A percentile compares a stretch with the other conserved stretches of the same genome.
phyloP scores from a whole-genome alignment of 139 green algal species.

The Mychonastes homosphaera region DNA sequence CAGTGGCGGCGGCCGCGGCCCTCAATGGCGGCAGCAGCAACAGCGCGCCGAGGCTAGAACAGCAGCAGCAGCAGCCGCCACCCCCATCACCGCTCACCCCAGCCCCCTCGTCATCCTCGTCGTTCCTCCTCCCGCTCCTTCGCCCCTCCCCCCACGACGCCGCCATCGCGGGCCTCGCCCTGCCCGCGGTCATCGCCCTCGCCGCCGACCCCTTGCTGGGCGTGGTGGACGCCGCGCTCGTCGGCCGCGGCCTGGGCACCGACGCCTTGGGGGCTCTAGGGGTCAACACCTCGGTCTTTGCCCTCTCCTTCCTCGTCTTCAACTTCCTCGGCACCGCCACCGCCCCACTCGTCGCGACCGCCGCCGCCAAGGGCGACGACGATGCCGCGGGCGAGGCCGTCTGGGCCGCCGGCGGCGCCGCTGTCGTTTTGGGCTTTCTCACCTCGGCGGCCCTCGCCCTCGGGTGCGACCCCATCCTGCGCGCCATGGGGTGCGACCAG shows the following conservation, averaged over 20 bases:
- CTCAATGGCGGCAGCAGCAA: not conserved
- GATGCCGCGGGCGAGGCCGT: slow-evolving; percentile 15
- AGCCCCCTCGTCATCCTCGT: not conserved
- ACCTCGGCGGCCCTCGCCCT: slow-evolving; percentile 20
- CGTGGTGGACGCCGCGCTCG: slow-evolving; percentile 52
- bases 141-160: slow-evolving; percentile 26
- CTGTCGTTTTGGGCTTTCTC: slow-evolving; percentile 28
- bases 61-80: slow-evolving; percentile 7
- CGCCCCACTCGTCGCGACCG: slow-evolving; percentile 53
- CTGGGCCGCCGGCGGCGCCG: slow-evolving; percentile 29
- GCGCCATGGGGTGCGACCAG: slow-evolving; percentile 3
- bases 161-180: slow-evolving; percentile 40
- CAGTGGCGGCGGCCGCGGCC: not conserved
- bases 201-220: slow-evolving; percentile 56
- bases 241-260: slow-evolving; percentile 41
- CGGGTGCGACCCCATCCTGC: slow-evolving; percentile 16
- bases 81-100: not conserved
- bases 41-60: not conserved
- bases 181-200: slow-evolving; percentile 44
- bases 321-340: slow-evolving; percentile 68
- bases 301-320: slow-evolving; percentile 61
- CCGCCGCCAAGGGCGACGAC: slow-evolving; percentile 28
- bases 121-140: not conserved
- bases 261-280: slow-evolving; percentile 43
- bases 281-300: slow-evolving; percentile 57